These are phyloP conservation scores for Saccharomycodes ludwigii DNA, from an alignment of 805 yeast species.

Conservation along the genomic window DNA sequence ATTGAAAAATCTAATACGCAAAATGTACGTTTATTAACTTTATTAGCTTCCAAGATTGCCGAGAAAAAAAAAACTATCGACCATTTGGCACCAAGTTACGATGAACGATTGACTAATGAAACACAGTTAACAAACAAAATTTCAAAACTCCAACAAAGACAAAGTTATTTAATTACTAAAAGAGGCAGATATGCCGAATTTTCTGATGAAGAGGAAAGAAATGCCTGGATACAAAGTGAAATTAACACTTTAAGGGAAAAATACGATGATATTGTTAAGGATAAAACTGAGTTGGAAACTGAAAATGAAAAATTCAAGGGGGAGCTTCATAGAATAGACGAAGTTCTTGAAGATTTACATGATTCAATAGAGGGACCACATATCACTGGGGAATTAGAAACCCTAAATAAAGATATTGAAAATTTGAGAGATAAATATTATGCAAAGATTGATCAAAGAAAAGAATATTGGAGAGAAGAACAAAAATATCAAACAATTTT, in stretches of 20 bases:
- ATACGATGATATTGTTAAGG: conserved; percentile 17
- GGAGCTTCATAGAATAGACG: conserved; percentile 12
- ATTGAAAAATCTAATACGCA: conserved; percentile 16
- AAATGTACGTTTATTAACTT: neutral
- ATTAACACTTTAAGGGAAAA: conserved; percentile 25
- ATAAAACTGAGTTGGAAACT: conserved; percentile 16
- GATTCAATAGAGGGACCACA: conserved; percentile 27
- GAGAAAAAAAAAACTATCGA: conserved; percentile 27
- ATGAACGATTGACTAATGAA: conserved; percentile 30
- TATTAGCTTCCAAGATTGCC: conserved; percentile 15
- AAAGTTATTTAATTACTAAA: conserved; percentile 52
- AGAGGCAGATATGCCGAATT: conserved; percentile 60
- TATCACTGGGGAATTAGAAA: conserved; percentile 21
- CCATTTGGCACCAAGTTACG: conserved; percentile 29
- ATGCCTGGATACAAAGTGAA: conserved; percentile 50
- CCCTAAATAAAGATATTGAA: conserved; percentile 19
- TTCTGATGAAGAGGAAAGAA: conserved; percentile 41
- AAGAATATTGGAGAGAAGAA: conserved; percentile 68
- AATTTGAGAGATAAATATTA: conserved; percentile 29
- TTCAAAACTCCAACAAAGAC: conserved; percentile 33
- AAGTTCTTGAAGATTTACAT: conserved; percentile 23
- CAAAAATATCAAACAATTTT: conserved; percentile 45
- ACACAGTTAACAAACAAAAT: conserved; percentile 26
- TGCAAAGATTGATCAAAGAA: conserved; percentile 51
- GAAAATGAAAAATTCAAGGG: conserved; percentile 3